Evolutionary conservation across 225 moss, liverwort and hornwort species (phyloP), one percentile per base, ranked within the genome.

Genomic region (Bryum argenteum): DNA sequence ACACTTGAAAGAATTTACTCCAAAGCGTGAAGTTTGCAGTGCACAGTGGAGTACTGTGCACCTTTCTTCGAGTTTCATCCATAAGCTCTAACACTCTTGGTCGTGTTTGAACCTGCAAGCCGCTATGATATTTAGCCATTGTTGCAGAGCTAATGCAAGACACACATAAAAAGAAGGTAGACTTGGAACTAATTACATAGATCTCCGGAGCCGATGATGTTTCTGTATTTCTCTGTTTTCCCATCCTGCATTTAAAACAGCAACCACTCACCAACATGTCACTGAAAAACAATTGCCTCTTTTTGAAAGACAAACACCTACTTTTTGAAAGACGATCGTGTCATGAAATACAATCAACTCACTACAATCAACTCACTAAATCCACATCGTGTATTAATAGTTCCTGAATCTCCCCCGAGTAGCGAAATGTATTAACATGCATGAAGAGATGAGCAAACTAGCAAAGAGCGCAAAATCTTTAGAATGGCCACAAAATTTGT

Each of bases 21-120:
- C n/a, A n/a, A n/a, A n/a, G n/a, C n/a, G 33, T 33, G 33, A 61
- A n/a, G n/a, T 47, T 33, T 8, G n/a, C 45, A 6, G 48, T 15
- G 17, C 16, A 48, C 33, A 33, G 6, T 48, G n/a, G 45, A 12
- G n/a, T n/a, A 47, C 7, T 6, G 15, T 15, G 24, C 70, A 92
- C 94, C 88, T 71, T 71, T 39, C 79, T 65, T 37, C 82, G 85
- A 56, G 91, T 81, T 70, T 91, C 91, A 77, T 98, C 98, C 90
- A 98, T 94, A 67, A 98, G 75, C 54, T 88, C 79, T 64, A 98
- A 47, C 23, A 98, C 87, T 86, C 98, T 94, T 42, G 98, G 98
- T 82, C 98, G 79, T 47, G 98, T 55, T 56, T 50, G 39, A n/a
- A n/a, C n/a, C n/a, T n/a, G n/a, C n/a, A n/a, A n/a, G n/a, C n/a